phyloP scores from a whole-genome alignment of 2,329 filamentous ascomycete species.

The Sporothrix pseudoabietina region DNA sequence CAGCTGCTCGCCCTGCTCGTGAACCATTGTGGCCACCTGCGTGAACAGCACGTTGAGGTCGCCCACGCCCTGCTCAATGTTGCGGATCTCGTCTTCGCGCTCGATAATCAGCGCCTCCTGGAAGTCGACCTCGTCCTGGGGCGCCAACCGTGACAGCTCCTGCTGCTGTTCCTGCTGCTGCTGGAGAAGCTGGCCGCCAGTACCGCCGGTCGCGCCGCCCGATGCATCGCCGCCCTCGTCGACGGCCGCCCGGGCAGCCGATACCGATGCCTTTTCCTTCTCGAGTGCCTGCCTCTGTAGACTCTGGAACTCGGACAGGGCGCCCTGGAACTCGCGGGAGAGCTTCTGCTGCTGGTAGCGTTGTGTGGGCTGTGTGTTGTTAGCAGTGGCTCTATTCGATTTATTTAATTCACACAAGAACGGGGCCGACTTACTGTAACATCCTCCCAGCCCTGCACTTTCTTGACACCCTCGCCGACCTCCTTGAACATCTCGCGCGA shows the following conservation, averaged over 20 bases:
- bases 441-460: constrained; percentile 82
- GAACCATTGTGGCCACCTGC: constrained; percentile 96
- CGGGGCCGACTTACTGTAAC: constrained; percentile 63
- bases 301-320: constrained; percentile 85
- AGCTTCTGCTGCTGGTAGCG: constrained; percentile 96
- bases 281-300: constrained; percentile 90
- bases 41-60: constrained; percentile 96
- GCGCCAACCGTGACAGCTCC: constrained; percentile 77
- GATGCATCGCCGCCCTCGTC: constrained; percentile 56
- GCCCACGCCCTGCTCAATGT: constrained; percentile 94
- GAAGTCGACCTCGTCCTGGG: constrained; percentile 95
- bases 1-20: constrained; percentile 86
- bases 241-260: constrained; percentile 77
- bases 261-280: constrained; percentile 85
- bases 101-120: constrained; percentile 95
- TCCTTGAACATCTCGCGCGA: constrained; percentile 85
- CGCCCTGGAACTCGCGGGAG: constrained; percentile 86
- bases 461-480: constrained; percentile 91
- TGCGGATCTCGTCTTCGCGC: constrained; percentile 93
- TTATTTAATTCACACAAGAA: background rate
- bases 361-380: constrained; percentile 71
- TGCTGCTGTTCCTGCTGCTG: constrained; percentile 68
- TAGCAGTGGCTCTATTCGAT: background rate
- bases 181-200: constrained; percentile 42
- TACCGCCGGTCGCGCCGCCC: constrained; percentile 39